Conservation (phyloP, 2,329 filamentous ascomycete genomes). For the Paracorniculantispora psalliotae region DNA sequence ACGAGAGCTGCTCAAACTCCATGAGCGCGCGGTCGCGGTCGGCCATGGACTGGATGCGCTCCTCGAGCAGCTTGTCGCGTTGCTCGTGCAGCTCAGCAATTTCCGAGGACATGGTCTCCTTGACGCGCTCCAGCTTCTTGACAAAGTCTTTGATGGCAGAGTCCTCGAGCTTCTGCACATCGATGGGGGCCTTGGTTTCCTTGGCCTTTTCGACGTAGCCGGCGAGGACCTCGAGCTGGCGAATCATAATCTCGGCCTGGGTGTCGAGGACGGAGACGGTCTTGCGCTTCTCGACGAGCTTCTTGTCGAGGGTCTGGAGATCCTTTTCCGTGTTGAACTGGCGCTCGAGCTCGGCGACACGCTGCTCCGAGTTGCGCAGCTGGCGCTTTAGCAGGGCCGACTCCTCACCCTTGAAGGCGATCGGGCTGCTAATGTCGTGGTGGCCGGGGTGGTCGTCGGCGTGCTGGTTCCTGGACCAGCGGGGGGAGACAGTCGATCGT, state of each 20-base stretch:
- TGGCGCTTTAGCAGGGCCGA: constrained; percentile 66
- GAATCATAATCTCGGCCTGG: constrained; percentile 91
- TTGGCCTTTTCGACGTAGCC: constrained; percentile 86
- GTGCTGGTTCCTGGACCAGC: constrained; percentile 65
- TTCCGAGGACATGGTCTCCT: constrained; percentile 50
- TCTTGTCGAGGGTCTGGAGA: constrained; percentile 74
- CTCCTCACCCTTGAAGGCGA: constrained; percentile 61
- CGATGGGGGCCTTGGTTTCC: constrained; percentile 72
- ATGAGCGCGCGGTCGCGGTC: constrained; percentile 90
- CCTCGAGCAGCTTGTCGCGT: constrained; percentile 76
- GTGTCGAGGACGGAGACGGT: constrained; percentile 93
- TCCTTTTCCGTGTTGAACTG: constrained; percentile 64
- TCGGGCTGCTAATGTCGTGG: constrained; percentile 70
- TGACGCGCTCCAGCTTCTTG: constrained; percentile 61
- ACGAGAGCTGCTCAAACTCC: constrained; percentile 91
- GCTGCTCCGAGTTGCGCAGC: constrained; percentile 73
- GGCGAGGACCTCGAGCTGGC: constrained; percentile 82
- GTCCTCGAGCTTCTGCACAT: constrained; percentile 78
- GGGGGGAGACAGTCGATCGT: constrained; percentile 56
- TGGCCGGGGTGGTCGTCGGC: constrained; percentile 47
- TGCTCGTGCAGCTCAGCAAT: constrained; percentile 62
- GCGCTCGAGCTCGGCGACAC: constrained; percentile 81
- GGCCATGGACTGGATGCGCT: constrained; percentile 74
- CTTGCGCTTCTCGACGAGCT: constrained; percentile 86
- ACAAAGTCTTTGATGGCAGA: constrained; percentile 89